Percentiles rank a stretch among this genome's conserved stretches.
phyloP scores from a whole-genome alignment of 257 asterid genomes.

The Penstemon eatonii region DNA sequence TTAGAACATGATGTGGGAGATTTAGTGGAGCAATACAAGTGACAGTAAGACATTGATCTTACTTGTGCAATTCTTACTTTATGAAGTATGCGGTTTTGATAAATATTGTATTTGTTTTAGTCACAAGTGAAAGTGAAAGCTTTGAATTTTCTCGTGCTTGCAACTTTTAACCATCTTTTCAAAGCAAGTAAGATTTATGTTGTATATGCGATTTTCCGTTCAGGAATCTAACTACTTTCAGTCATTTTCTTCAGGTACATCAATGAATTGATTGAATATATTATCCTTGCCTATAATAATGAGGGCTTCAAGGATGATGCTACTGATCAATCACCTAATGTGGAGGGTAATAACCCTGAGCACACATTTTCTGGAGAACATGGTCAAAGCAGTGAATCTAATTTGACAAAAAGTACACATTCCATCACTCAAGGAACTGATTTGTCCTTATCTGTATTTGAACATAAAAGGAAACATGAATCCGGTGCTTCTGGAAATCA shows the following conservation, averaged over 20 bases:
- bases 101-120: too few relatives aligned
- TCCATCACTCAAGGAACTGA: conserved; percentile 44
- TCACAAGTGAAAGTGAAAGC: too few relatives aligned
- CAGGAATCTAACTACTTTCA: conserved; percentile 22
- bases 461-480: conserved; percentile 43
- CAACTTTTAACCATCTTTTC: not conserved
- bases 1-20: too few relatives aligned
- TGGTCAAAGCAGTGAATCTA: conserved; percentile 45
- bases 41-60: too few relatives aligned
- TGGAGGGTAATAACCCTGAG: conserved; percentile 40
- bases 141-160: too few relatives aligned
- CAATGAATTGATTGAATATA: conserved; percentile 84
- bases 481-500: conserved; percentile 40
- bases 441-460: conserved; percentile 37
- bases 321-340: conserved; percentile 44
- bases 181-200: not conserved
- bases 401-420: conserved; percentile 36
- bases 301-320: conserved; percentile 48
- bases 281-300: conserved; percentile 62
- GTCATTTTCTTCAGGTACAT: conserved; percentile 60
- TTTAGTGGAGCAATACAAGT: too few relatives aligned
- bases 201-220: conserved; percentile 21
- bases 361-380: conserved; percentile 37
- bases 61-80: too few relatives aligned
- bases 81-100: too few relatives aligned